Base-by-base conservation (phyloP, 768 basidiomycete genomes). In the Sistotremastrum niveocremeum region DNA sequence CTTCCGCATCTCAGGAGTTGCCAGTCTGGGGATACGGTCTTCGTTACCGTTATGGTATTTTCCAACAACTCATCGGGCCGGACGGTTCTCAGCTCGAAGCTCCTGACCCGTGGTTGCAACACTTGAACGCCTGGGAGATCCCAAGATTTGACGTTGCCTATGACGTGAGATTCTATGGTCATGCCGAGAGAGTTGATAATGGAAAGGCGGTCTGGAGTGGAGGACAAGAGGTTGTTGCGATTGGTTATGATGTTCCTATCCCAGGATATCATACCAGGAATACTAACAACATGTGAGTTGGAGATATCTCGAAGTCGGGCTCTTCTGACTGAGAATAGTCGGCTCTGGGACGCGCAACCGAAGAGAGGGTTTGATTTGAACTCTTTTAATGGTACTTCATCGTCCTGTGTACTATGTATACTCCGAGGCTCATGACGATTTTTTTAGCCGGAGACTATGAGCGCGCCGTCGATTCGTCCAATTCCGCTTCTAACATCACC, bases 21-120 rank as follows among this genome's bases (percentile, higher is more conserved):
- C 94, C 94, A 0, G 75, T 88, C 28, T 97, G 91, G 90, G 94
- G 94, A 39, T 97, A 97, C 56, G 91, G 91, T 38, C 64, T 95
- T 48, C 69, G 91, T 39, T 94, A 90, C 73, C 80, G 87, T 60
- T 93, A 90, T 56, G 91, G 91, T 46, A 95, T 98, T 67, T 98
- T 99, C 76, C 84, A 91, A 64, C 79, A 85, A 64, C 74, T 90
- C 50, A 88, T 97, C 59, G 82, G 79, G 10, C 81, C 82, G 1
- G 78, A 84, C 47, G 87, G 87, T 8, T 53, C 60, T 34, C 87
- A 89, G 57, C 76, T 88, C 2, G 86, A 90, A 66, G 88, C 88
- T 4, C 88, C 89, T 2, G 90, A 94, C 61, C 89, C 89, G 47
- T 94, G 90, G 91, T 67, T 94, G 39, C 82, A 87, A 34, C 68